Evolutionary conservation across 2,329 filamentous ascomycete species (phyloP).

Genomic region (Rugonectria rugulosa): DNA sequence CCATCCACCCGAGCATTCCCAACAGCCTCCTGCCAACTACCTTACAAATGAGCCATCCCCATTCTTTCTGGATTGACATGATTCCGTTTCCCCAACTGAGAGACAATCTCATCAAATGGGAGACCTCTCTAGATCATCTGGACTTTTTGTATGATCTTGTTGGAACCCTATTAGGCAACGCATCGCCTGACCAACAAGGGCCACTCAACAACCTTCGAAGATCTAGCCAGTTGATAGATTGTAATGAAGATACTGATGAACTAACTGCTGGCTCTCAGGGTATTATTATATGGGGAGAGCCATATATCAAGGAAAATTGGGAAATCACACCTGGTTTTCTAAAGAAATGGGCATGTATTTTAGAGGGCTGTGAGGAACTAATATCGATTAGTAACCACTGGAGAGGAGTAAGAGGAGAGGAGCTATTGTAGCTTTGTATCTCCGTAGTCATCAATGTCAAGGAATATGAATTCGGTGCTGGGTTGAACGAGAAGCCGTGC

Average conservation of each 20-base stretch:
- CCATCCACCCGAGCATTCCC: constrained; percentile 9
- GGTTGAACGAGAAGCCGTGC: no score
- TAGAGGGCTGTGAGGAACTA: neutral
- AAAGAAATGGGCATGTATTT: constrained; percentile 2
- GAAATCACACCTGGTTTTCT: neutral
- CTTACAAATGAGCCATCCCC: constrained; percentile 28
- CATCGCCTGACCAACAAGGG: neutral
- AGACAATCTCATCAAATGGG: constrained; percentile 23
- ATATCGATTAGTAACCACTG: neutral
- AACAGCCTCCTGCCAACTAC: constrained; percentile 20
- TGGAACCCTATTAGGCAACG: neutral
- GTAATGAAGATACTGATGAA: neutral
- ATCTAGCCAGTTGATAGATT: neutral
- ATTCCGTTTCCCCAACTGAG: constrained; percentile 23
- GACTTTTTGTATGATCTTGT: constrained; percentile 20
- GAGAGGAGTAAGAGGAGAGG: neutral
- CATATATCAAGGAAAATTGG: neutral
- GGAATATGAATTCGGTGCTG: no score
- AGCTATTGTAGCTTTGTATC: no score
- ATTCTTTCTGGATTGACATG: constrained; percentile 24
- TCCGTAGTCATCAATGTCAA: no score
- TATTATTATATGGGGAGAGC: constrained; percentile 20
- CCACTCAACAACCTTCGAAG: neutral
- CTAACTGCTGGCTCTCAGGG: neutral
- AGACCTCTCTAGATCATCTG: constrained; percentile 19